These are phyloP conservation scores for Trichoderma koningii DNA, from an alignment of 2,329 filamentous ascomycete genomes.

Conservation along the genomic window DNA sequence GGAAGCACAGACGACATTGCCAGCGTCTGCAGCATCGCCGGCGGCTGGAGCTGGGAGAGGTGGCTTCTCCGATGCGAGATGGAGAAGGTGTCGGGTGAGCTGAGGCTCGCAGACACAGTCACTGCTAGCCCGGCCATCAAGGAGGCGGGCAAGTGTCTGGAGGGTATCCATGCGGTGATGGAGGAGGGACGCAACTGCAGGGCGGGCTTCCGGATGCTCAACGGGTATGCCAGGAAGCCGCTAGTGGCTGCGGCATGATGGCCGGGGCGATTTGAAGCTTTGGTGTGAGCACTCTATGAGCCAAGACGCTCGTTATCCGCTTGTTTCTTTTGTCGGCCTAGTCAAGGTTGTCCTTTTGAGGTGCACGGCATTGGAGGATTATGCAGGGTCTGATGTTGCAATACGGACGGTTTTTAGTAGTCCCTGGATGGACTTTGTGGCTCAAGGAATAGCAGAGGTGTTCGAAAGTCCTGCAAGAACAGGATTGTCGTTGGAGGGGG, in stretches of 20 bases:
- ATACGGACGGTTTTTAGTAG: neutral
- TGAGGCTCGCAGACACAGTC: slow-evolving; percentile 56
- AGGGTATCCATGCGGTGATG: slow-evolving; percentile 61
- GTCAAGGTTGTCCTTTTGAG: neutral
- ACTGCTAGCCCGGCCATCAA: slow-evolving; percentile 53
- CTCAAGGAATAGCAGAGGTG: neutral
- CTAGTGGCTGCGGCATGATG: slow-evolving; percentile 29
- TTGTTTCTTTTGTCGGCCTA: slow-evolving; percentile 4
- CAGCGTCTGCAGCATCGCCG: slow-evolving; percentile 77
- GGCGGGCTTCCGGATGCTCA: slow-evolving; percentile 62
- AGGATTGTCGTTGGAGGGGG: neutral
- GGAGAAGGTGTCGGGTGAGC: slow-evolving; percentile 74
- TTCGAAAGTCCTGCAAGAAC: too few relatives aligned
- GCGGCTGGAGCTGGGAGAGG: slow-evolving; percentile 91
- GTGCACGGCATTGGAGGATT: neutral
- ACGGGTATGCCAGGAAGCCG: slow-evolving; percentile 66
- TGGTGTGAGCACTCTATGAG: neutral
- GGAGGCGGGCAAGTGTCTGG: slow-evolving; percentile 61
- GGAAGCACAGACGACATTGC: slow-evolving; percentile 73
- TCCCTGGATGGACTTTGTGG: slow-evolving; percentile 3
- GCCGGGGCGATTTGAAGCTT: neutral
- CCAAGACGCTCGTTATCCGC: slow-evolving; percentile 15
- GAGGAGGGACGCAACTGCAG: slow-evolving; percentile 64
- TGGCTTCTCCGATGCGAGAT: slow-evolving; percentile 88
- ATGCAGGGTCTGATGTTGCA: neutral